A percentile compares a stretch with the other conserved stretches of the same genome.
These are phyloP conservation scores for Pleurotus salmoneostramineus DNA, from an alignment of 768 basidiomycete species.

Conservation along the genomic window DNA sequence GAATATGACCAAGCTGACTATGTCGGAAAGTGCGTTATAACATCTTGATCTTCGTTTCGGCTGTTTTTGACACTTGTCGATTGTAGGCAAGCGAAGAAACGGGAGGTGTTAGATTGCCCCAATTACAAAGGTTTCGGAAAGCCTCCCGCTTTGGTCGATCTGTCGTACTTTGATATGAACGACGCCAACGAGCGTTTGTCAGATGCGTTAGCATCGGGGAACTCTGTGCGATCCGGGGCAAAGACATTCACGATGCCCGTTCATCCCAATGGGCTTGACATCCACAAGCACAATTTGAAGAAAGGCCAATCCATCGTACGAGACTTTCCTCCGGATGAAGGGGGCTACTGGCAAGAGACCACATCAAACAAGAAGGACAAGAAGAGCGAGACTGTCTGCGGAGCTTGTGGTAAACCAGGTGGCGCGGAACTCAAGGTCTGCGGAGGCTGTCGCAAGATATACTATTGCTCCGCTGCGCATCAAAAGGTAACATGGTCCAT, in stretches of 20 bases:
- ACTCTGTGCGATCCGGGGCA: slow-evolving; percentile 22
- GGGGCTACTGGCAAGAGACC: slow-evolving; percentile 23
- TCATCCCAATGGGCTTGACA: slow-evolving; percentile 2
- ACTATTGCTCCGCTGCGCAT: slow-evolving; percentile 18
- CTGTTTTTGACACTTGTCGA: not conserved
- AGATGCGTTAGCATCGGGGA: slow-evolving; percentile 17
- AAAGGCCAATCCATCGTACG: slow-evolving; percentile 14
- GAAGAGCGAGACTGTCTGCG: slow-evolving; percentile 19
- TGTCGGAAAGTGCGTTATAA: not conserved
- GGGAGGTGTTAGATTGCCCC: slow-evolving; percentile 21
- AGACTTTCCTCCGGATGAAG: slow-evolving; percentile 7
- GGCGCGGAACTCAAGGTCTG: slow-evolving; percentile 20
- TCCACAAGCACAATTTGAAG: slow-evolving; percentile 11
- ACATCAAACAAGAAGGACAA: slow-evolving; percentile 18
- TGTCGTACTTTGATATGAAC: slow-evolving; percentile 18
- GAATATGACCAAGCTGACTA: slow-evolving; percentile 14
- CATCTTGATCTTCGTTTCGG: not conserved
- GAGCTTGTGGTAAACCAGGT: slow-evolving; percentile 24
- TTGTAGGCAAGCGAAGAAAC: slow-evolving; percentile 19
- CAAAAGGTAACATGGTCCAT: slow-evolving; percentile 14
- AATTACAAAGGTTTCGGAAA: slow-evolving; percentile 25
- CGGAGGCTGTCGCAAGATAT: slow-evolving; percentile 20
- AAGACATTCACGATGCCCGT: slow-evolving; percentile 22
- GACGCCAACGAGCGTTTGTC: slow-evolving; percentile 19
- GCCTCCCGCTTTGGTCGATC: slow-evolving; percentile 17